A percentile compares a stretch with the other conserved stretches of the same genome.
Evolutionary conservation across 345 rosid species (phyloP).

Genomic region (Aurinia saxatilis): DNA sequence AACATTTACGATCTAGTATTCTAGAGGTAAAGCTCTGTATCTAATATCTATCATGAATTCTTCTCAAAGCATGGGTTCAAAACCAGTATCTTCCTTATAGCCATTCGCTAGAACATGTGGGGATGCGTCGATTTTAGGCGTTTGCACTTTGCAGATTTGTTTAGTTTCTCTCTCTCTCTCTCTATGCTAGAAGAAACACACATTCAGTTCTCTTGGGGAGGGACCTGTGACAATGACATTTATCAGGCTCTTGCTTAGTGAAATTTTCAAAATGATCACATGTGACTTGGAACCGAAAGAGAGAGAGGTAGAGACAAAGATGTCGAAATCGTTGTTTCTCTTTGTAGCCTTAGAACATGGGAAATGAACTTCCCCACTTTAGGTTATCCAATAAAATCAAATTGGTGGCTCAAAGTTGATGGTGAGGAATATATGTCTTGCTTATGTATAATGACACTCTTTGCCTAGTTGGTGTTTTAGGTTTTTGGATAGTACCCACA

Average conservation of each 20-base stretch:
- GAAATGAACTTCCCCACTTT: conserved; percentile 26
- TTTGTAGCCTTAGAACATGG: conserved; percentile 28
- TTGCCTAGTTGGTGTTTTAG: conserved; percentile 27
- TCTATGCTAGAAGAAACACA: neutral
- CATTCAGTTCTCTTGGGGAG: conserved; percentile 8
- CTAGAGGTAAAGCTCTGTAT: neutral
- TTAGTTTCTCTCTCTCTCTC: neutral
- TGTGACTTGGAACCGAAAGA: conserved; percentile 21
- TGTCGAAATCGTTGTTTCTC: conserved; percentile 21
- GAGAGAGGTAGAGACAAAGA: conserved; percentile 24
- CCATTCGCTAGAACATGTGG: conserved; percentile 8
- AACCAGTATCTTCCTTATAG: neutral
- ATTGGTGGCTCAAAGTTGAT: conserved; percentile 22
- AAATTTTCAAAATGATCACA: conserved; percentile 4
- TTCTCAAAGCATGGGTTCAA: neutral
- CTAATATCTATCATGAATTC: neutral
- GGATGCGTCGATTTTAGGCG: conserved; percentile 1
- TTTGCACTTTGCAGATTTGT: neutral
- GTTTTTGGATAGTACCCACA: conserved; percentile 25
- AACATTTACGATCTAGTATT: neutral
- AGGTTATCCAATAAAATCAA: conserved; percentile 18
- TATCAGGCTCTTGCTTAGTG: conserved; percentile 17
- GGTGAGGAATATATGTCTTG: conserved; percentile 30
- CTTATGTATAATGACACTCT: conserved; percentile 17
- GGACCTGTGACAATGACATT: conserved; percentile 19